Conservation (phyloP, 2,329 filamentous ascomycete genomes). For the Thielaviopsis ethacetica region DNA sequence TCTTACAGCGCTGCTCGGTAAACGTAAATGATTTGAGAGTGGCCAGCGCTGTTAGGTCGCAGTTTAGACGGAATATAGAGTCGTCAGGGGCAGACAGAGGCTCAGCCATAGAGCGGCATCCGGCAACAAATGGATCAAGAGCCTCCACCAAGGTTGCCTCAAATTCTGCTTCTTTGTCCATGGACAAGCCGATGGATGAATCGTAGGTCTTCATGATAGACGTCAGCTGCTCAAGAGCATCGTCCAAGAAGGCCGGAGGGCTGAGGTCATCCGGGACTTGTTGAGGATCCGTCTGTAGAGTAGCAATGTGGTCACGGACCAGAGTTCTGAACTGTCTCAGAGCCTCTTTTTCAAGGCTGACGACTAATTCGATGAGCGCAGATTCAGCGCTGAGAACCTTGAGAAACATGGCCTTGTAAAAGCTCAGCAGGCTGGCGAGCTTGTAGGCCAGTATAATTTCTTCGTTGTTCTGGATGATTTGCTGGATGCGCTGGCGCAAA, state of each 20-base stretch:
- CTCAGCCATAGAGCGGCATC: slow-evolving; percentile 53
- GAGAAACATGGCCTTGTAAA: slow-evolving; percentile 74
- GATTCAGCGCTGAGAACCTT: slow-evolving; percentile 59
- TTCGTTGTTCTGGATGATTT: slow-evolving; percentile 84
- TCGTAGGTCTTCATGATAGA: slow-evolving; percentile 77
- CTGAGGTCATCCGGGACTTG: slow-evolving; percentile 55
- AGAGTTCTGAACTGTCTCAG: slow-evolving; percentile 68
- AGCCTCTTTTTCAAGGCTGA: slow-evolving; percentile 55
- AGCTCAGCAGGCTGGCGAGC: slow-evolving; percentile 72
- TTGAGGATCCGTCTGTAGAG: slow-evolving; percentile 56
- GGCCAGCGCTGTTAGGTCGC: slow-evolving; percentile 40
- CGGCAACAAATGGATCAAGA: slow-evolving; percentile 69
- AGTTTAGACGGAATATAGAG: slow-evolving; percentile 61
- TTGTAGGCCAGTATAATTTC: slow-evolving; percentile 81
- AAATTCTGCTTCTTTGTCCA: slow-evolving; percentile 51
- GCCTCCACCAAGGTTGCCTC: slow-evolving; percentile 59
- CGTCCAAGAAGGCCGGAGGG: slow-evolving; percentile 63
- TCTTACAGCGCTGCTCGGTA: slow-evolving; percentile 34
- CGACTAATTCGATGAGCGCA: slow-evolving; percentile 51
- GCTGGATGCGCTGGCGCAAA: slow-evolving; percentile 78
- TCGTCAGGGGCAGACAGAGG: slow-evolving; percentile 41
- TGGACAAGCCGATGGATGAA: slow-evolving; percentile 49
- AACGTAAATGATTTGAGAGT: slow-evolving; percentile 47
- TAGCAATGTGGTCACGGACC: slow-evolving; percentile 63
- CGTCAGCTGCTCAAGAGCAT: slow-evolving; percentile 62